Percentiles rank a stretch among this genome's conserved stretches.
Conservation (phyloP, 495 filamentous ascomycete species). For the Polyplosphaeria fusca region DNA sequence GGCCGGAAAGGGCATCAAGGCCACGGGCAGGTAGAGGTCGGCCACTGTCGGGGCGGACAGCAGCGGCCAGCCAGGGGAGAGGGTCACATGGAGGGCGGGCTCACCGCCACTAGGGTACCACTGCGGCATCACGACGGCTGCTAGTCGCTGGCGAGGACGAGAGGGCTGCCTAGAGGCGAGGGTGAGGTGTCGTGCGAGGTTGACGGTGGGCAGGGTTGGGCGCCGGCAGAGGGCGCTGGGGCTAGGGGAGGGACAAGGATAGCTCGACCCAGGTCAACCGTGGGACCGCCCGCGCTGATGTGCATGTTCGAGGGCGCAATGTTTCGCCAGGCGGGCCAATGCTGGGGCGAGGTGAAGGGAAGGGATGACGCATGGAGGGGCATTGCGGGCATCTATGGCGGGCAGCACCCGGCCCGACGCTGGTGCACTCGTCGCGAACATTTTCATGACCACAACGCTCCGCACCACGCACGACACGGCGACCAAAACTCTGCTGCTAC, state of each 20-base stretch:
- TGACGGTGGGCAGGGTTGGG: conserved; percentile 13
- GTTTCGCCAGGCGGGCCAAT: conserved; percentile 26
- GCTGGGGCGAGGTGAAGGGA: background rate
- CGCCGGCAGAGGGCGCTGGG: conserved; percentile 12
- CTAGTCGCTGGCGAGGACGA: background rate
- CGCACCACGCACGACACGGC: background rate
- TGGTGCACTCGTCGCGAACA: background rate
- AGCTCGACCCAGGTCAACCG: conserved; percentile 12
- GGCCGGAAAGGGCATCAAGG: background rate
- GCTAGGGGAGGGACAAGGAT: too few relatives aligned
- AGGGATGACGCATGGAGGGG: conserved; percentile 21
- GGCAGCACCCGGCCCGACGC: background rate
- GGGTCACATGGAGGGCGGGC: conserved; percentile 17
- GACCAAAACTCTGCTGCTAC: background rate
- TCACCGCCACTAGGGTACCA: conserved; percentile 25
- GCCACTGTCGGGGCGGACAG: conserved; percentile 23
- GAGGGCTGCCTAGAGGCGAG: background rate
- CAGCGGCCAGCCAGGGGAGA: conserved; percentile 11
- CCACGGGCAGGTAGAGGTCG: background rate
- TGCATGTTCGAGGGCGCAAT: conserved; percentile 7
- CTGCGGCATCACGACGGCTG: conserved; percentile 1
- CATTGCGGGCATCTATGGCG: too few relatives aligned
- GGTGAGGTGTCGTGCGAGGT: conserved; percentile 26
- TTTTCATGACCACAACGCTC: conserved; percentile 2
- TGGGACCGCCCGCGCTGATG: background rate